A percentile compares a stretch with the other conserved stretches of the same genome.
Conservation (phyloP, 495 filamentous ascomycete genomes). For the Penicillium parvum region DNA sequence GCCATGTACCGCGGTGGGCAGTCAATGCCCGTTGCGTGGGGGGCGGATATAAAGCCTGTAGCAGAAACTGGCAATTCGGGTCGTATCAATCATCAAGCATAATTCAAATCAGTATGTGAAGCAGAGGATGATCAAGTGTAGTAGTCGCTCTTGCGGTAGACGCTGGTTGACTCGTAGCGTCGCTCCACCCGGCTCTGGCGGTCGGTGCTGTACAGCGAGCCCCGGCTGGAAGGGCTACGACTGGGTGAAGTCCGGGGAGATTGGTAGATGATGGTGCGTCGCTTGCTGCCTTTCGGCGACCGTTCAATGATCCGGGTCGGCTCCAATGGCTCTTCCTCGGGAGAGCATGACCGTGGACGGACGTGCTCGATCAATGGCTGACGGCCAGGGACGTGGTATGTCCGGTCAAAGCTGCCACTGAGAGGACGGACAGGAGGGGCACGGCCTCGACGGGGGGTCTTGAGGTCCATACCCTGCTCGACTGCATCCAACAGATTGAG, state of each 20-base stretch:
- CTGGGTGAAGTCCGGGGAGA: conserved; percentile 24
- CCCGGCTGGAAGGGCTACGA: conserved; percentile 36
- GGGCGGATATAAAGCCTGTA: conserved; percentile 8
- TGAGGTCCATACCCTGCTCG: conserved; percentile 41
- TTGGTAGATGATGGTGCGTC: conserved; percentile 36
- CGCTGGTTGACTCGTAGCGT: conserved; percentile 25
- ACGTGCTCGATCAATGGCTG: conserved; percentile 15
- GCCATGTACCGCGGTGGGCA: conserved; percentile 8
- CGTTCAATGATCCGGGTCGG: conserved; percentile 37
- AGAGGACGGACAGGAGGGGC: conserved; percentile 12
- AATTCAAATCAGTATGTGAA: background rate
- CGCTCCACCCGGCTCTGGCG: conserved; percentile 37
- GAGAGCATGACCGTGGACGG: conserved; percentile 16
- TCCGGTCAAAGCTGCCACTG: conserved; percentile 40
- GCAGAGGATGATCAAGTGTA: conserved; percentile 22
- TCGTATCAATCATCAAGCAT: conserved; percentile 1
- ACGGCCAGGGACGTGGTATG: conserved; percentile 35
- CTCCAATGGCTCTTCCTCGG: conserved; percentile 7
- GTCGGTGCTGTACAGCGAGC: conserved; percentile 40
- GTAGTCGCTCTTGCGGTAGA: conserved; percentile 29
- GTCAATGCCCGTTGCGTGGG: conserved; percentile 12
- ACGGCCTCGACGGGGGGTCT: conserved; percentile 13
- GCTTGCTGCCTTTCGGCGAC: conserved; percentile 32
- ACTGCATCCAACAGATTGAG: conserved; percentile 46
- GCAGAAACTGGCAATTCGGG: conserved; percentile 3